Conservation (phyloP, 495 filamentous ascomycete genomes). For the Pseudoneurospora amorphoporcata region DNA sequence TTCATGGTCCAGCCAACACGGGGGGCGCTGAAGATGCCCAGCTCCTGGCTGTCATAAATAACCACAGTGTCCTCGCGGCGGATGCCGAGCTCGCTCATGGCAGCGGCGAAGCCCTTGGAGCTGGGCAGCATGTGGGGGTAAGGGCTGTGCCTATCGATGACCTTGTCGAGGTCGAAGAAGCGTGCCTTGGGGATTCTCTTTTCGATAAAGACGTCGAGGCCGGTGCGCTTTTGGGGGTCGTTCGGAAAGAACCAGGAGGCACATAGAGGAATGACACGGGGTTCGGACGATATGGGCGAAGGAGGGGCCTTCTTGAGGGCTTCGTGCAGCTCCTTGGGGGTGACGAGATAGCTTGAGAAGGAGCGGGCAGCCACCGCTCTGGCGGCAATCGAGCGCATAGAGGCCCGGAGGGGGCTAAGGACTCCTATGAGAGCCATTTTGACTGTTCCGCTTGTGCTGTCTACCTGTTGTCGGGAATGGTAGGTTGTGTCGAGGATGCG, state of each 20-base stretch:
- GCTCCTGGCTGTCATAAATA: conserved; percentile 80
- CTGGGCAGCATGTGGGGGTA: conserved; percentile 97
- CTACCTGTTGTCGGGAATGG: not conserved
- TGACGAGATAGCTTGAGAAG: conserved; percentile 74
- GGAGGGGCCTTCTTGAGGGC: conserved; percentile 70
- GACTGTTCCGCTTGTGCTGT: conserved; percentile 3
- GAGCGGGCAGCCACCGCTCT: conserved; percentile 22
- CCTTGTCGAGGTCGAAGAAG: conserved; percentile 93
- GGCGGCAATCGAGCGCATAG: conserved; percentile 2
- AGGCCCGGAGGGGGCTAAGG: conserved; percentile 26
- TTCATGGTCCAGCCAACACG: conserved; percentile 86
- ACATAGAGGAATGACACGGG: conserved; percentile 77
- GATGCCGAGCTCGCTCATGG: conserved; percentile 83
- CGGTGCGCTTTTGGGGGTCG: conserved; percentile 59
- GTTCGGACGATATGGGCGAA: conserved; percentile 61
- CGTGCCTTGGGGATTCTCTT: conserved; percentile 73
- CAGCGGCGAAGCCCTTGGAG: conserved; percentile 65
- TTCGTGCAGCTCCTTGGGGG: conserved; percentile 67
- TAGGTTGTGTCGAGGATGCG: not conserved
- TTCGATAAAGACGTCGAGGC: conserved; percentile 62
- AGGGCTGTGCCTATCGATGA: conserved; percentile 76
- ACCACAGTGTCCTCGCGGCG: conserved; percentile 77
- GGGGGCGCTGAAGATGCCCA: conserved; percentile 89
- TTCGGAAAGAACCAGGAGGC: conserved; percentile 96
- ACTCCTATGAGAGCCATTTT: conserved; percentile 30